A percentile compares a stretch with the other conserved stretches of the same genome.
phyloP scores from a whole-genome alignment of 2,329 filamentous ascomycete genomes.

The Diaporthe australafricana region DNA sequence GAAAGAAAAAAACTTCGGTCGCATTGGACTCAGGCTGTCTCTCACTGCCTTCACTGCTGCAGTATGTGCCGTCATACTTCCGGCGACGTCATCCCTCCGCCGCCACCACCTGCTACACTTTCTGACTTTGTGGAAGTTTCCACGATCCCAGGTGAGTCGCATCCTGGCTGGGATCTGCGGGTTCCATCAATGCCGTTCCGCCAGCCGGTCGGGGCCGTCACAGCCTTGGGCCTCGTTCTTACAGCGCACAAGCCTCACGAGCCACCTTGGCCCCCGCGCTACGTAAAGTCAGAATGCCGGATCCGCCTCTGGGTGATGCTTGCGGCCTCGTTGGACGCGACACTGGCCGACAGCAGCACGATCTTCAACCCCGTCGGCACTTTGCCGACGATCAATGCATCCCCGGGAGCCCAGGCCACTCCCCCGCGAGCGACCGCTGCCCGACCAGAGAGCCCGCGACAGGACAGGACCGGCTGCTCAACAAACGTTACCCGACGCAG shows the following conservation, averaged over 20 bases:
- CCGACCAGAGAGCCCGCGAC: background rate
- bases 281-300: background rate
- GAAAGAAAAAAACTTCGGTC: background rate
- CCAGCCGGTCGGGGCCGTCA: conserved; percentile 21
- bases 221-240: conserved; percentile 8
- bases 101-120: conserved; percentile 16
- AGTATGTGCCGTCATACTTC: conserved; percentile 12
- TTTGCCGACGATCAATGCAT: conserved; percentile 14
- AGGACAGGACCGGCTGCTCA: background rate
- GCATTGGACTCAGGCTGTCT: background rate
- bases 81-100: conserved; percentile 6
- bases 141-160: conserved; percentile 22
- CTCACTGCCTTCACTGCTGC: background rate
- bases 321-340: conserved; percentile 1
- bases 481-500: conserved; percentile 4
- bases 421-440: background rate
- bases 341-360: conserved; percentile 10
- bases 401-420: background rate
- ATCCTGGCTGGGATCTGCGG: conserved; percentile 19
- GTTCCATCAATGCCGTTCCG: conserved; percentile 25
- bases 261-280: conserved; percentile 3
- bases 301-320: background rate
- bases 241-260: conserved; percentile 21
- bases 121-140: conserved; percentile 23
- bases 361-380: conserved; percentile 15